Percentiles rank a stretch among this genome's conserved stretches.
Conservation (phyloP, 495 filamentous ascomycete genomes). For the Symbiotaphrina buchneri region DNA sequence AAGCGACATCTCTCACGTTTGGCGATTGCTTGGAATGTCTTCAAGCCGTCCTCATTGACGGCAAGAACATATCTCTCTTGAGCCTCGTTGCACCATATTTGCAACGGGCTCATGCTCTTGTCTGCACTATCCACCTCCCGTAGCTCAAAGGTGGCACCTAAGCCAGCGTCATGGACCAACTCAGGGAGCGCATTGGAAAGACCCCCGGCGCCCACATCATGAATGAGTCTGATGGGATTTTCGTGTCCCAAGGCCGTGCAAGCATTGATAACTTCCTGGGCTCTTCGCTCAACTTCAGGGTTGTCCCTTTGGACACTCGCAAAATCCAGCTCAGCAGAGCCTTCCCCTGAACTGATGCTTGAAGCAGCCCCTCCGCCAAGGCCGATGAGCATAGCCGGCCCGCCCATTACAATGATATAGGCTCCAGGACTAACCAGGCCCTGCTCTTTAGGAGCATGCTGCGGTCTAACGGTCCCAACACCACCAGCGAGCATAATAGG, state of each 20-base stretch:
- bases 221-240: conserved; percentile 87
- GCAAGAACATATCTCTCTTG: conserved; percentile 73
- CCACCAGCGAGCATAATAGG: conserved; percentile 98
- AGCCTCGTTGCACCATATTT: conserved; percentile 95
- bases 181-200: conserved; percentile 86
- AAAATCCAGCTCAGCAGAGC: conserved; percentile 78
- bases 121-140: conserved; percentile 82
- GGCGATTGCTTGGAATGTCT: conserved; percentile 66
- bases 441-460: conserved; percentile 69
- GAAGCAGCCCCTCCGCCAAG: conserved; percentile 89
- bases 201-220: conserved; percentile 91
- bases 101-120: conserved; percentile 73
- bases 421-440: conserved; percentile 59
- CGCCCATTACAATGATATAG: conserved; percentile 77
- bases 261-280: conserved; percentile 90
- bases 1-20: conserved; percentile 77
- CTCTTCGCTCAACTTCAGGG: conserved; percentile 82
- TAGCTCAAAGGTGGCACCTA: conserved; percentile 77
- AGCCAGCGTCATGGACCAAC: conserved; percentile 72
- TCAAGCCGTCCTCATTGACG: conserved; percentile 54
- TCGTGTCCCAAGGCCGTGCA: conserved; percentile 63
- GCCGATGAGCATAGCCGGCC: conserved; percentile 93
- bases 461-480: conserved; percentile 83
- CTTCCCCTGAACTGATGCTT: conserved; percentile 72
- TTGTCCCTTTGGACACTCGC: conserved; percentile 90